phyloP scores from a whole-genome alignment of 306 rosid genomes.

The Styphnolobium japonicum region DNA sequence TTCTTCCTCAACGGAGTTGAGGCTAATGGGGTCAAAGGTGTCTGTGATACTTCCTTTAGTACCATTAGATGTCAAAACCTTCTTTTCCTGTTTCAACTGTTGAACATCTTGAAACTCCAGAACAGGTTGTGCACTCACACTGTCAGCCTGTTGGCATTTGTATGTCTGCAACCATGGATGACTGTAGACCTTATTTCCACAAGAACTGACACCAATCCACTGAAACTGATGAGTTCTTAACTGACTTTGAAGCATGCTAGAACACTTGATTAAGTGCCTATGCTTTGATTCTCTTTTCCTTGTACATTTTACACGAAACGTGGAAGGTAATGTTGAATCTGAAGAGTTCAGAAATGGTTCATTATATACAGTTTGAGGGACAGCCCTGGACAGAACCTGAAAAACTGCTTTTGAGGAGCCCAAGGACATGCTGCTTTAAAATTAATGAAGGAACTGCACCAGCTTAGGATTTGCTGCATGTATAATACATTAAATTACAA shows the following conservation, averaged over 20 bases:
- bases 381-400: slow-evolving; percentile 46
- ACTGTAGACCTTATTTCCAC: background rate
- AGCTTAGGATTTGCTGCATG: slow-evolving; percentile 16
- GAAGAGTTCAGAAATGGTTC: slow-evolving; percentile 24
- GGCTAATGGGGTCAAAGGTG: slow-evolving; percentile 27
- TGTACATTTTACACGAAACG: slow-evolving; percentile 29
- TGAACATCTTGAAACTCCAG: slow-evolving; percentile 56
- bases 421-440: slow-evolving; percentile 32
- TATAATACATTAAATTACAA: background rate
- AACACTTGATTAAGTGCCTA: slow-evolving; percentile 29
- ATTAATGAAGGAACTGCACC: slow-evolving; percentile 10
- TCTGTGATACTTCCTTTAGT: slow-evolving; percentile 49
- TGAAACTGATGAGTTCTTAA: slow-evolving; percentile 26
- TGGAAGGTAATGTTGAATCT: slow-evolving; percentile 24
- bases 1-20: slow-evolving; percentile 65
- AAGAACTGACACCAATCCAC: slow-evolving; percentile 27
- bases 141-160: slow-evolving; percentile 64
- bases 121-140: slow-evolving; percentile 30
- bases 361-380: slow-evolving; percentile 38
- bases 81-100: slow-evolving; percentile 46
- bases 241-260: slow-evolving; percentile 30
- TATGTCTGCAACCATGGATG: slow-evolving; percentile 37
- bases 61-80: slow-evolving; percentile 38
- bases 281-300: slow-evolving; percentile 40
- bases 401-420: slow-evolving; percentile 50